A percentile compares a stretch with the other conserved stretches of the same genome.
Evolutionary conservation across 306 rosid species (phyloP).

Genomic region (Abrus pulchellus): DNA sequence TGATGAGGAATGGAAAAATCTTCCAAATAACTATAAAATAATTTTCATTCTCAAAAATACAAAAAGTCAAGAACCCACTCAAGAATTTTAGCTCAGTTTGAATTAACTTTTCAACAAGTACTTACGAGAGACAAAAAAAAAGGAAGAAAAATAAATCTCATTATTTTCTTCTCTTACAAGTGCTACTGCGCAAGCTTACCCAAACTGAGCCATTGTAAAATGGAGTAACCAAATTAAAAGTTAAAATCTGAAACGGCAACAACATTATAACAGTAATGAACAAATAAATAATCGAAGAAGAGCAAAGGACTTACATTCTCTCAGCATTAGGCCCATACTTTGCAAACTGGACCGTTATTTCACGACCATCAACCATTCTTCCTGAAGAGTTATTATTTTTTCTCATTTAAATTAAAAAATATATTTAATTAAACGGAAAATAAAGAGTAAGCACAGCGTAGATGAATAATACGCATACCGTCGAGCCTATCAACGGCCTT

Average conservation of each 20-base stretch:
- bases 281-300: neutral
- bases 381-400: conserved; percentile 46
- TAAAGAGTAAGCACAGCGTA: neutral
- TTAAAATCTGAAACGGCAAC: neutral
- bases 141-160: too few relatives aligned
- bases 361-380: conserved; percentile 92
- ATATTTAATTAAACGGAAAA: neutral
- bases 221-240: neutral
- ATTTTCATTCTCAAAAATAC: neutral
- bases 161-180: too few relatives aligned
- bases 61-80: too few relatives aligned
- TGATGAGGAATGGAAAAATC: neutral
- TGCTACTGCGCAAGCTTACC: neutral
- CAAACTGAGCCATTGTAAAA: neutral
- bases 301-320: conserved; percentile 71
- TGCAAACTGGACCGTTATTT: conserved; percentile 93
- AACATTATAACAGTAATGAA: neutral
- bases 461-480: conserved; percentile 50
- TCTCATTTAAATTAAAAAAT: neutral
- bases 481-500: conserved; percentile 93
- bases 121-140: too few relatives aligned
- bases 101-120: too few relatives aligned
- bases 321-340: conserved; percentile 96
- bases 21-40: neutral
- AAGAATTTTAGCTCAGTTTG: too few relatives aligned